Percentiles rank a stretch among this genome's conserved stretches.
Conservation (phyloP, 2,329 filamentous ascomycete species). For the Thielaviopsis euricoi region DNA sequence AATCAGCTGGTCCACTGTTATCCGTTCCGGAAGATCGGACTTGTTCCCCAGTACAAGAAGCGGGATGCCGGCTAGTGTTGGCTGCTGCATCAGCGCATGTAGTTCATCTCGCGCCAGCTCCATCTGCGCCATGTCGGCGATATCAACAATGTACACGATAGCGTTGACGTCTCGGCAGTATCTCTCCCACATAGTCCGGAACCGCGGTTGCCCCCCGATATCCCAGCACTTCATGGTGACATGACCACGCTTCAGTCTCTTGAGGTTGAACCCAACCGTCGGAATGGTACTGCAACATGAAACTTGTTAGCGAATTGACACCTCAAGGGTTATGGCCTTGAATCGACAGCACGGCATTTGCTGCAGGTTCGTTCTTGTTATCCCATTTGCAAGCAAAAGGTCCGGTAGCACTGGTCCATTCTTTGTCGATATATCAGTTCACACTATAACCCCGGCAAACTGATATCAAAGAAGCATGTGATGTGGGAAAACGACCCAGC, state of each 20-base stretch:
- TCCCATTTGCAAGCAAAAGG: background rate
- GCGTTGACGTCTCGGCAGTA: conserved; percentile 96
- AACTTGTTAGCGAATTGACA: background rate
- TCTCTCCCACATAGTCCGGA: conserved; percentile 97
- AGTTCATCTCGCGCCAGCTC: conserved; percentile 83
- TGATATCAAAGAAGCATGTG: background rate
- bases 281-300: conserved; percentile 67
- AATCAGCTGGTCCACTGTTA: conserved; percentile 90
- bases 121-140: conserved; percentile 66
- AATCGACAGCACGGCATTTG: background rate
- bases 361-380: background rate
- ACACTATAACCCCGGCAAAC: background rate
- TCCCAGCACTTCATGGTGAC: conserved; percentile 99
- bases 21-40: conserved; percentile 78
- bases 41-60: conserved; percentile 94
- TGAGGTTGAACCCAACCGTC: conserved; percentile 98
- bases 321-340: background rate
- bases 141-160: conserved; percentile 97
- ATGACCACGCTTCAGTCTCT: conserved; percentile 92
- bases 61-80: conserved; percentile 74
- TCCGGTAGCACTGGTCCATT: background rate
- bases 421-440: background rate
- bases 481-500: too few relatives aligned
- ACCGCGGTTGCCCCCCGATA: conserved; percentile 87
- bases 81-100: conserved; percentile 72